Percentiles rank a stretch among this genome's conserved stretches.
phyloP scores from a whole-genome alignment of 345 rosid genomes.

The Eucalyptus caleyi region DNA sequence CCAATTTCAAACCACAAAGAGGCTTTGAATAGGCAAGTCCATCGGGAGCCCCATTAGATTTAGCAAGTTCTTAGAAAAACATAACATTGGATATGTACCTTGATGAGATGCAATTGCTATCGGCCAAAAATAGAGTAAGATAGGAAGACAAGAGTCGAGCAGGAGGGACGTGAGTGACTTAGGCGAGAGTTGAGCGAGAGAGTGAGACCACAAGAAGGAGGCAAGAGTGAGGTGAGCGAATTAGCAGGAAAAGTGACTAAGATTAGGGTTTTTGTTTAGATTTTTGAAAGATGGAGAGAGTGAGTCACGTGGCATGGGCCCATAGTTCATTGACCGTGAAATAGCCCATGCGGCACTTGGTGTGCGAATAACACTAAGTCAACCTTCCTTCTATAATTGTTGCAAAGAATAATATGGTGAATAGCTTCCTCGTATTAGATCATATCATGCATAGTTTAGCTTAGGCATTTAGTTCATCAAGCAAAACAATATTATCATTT shows the following conservation, averaged over 20 bases:
- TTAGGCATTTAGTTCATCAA: too few relatives aligned
- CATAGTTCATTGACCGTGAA: too few relatives aligned
- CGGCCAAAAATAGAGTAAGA: too few relatives aligned
- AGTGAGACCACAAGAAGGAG: background rate
- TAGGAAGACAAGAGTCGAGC: background rate
- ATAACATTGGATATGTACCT: background rate
- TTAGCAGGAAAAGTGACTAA: background rate
- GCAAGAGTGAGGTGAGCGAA: background rate
- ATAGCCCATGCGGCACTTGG: too few relatives aligned
- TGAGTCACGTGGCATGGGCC: background rate
- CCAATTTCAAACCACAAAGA: background rate
- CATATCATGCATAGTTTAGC: too few relatives aligned
- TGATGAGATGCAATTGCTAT: background rate
- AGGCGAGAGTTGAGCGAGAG: background rate
- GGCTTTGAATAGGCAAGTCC: background rate
- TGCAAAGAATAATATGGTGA: too few relatives aligned
- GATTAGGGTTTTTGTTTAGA: background rate
- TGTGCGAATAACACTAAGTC: too few relatives aligned
- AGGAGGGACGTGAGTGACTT: too few relatives aligned
- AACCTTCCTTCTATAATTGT: too few relatives aligned
- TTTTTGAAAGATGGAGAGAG: background rate
- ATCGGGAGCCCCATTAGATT: background rate
- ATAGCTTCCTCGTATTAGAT: too few relatives aligned
- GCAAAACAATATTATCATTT: too few relatives aligned
- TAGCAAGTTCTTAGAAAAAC: background rate